Base-by-base conservation (phyloP, 257 asterid species). In the Ehretia macrophylla region DNA sequence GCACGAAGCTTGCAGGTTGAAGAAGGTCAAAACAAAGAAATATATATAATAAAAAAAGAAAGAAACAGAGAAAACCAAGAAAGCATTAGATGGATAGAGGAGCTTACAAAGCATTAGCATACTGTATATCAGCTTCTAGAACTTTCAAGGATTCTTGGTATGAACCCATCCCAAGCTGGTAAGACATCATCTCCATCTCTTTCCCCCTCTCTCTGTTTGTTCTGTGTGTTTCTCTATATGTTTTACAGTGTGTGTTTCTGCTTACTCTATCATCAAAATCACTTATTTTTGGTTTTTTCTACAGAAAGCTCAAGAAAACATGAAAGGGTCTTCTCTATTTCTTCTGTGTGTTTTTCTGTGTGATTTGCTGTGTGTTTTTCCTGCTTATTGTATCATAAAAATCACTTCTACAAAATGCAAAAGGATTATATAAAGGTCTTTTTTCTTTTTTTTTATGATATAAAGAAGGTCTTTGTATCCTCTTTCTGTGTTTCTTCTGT, bases 41-140 rank as follows among this genome's bases (percentile, higher is more conserved):
- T n/a, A n/a, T n/a, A 11, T 1, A 52, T 19, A 63, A 19, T 35
- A 38, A 42, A 38, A 42, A 62, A 23, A 9, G 1, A 62, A 5
- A 58, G 17, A 51, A 62, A 11, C 14, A 69, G 11, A 58, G 55
- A 51, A 60, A 51, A 42, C 58, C 59, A 72, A 64, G 49, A 62
- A 47, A 53, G 59, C 12, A 46, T 14, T 48, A 23, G 46, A 23
- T 3, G 38, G n/a, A 17, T 63, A 48, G 40, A 58, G 14, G 40
- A 68, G 64, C 96, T 79, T 78, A 90, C 97, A 90, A 61, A 73
- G 83, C 70, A 78, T 90, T 90, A 47, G 95, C 96, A 74, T 83
- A 87, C 69, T 79, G 93, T 56, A 86, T 77, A 76, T 90, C 97
- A 66, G 82, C 71, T 79, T 90, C 97, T 59, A 90, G 75, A 66